Base-by-base conservation (phyloP, 192 early-diverging fungal species). In the Rhizoclosmatium globosum region DNA sequence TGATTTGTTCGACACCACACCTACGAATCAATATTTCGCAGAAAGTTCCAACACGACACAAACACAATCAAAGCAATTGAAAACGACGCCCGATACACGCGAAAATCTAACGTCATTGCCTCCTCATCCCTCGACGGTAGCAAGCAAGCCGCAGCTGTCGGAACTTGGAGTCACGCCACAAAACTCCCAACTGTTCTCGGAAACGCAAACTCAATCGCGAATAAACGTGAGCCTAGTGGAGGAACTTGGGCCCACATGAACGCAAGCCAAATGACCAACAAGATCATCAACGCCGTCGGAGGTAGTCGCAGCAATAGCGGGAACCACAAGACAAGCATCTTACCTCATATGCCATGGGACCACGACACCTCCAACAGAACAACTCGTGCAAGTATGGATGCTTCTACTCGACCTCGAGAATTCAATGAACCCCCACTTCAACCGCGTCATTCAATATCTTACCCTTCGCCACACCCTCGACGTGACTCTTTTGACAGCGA, bases 111-210 rank as follows among this genome's bases (percentile, higher is more conserved):
- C 13, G 44, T 69, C 4, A 69, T 69, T 69, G 23, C 68, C 3
- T 44, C 68, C 7, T 69, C 68, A 38, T 69, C 68, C 4, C 43
- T 69, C 11, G 53, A 43, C 13, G 50, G 71, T 17, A 15, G 31
- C 19, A 13, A 57, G 17, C n/a, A 57, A n/a, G 48, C 56, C 9
- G 68, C 68, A 6, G 46, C 43, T 15, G 71, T 72, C 38, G 71
- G 71, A 39, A 72, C 71, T 6, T 72, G 71, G 71, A 48, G 71
- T 21, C 71, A 46, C 48, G 15, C 7, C 4, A 56, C 45, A 19
- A 72, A 72, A 38, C 45, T 53, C 6, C 50, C 50, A 53, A 17
- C 50, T 13, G 50, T 17, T 13, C 9, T 53, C 6, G 50, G 9
- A 17, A 17, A 7, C 6, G 50, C 50, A 53, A 17, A 7, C 6